Percentiles rank a stretch among this genome's conserved stretches.
Evolutionary conservation across 2,329 filamentous ascomycete species (phyloP).

Genomic region (Plenodomus lindquistii): DNA sequence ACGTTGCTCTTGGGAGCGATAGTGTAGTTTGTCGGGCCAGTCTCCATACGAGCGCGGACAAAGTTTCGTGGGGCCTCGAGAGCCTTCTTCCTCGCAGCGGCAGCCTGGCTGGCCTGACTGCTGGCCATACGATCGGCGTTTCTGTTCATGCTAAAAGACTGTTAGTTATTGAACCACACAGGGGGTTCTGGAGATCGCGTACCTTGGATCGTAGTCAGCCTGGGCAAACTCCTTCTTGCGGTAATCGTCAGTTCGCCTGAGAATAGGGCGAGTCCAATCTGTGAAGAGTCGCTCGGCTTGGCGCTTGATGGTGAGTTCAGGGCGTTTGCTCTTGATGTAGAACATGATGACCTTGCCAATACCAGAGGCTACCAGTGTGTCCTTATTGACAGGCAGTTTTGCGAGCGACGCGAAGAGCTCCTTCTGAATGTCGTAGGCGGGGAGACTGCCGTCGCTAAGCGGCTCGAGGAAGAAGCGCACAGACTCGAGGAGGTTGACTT

Average conservation of each 20-base stretch:
- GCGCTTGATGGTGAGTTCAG: conserved; percentile 86
- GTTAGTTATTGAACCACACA: conserved; percentile 18
- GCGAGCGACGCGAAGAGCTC: conserved; percentile 84
- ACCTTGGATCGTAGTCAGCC: conserved; percentile 63
- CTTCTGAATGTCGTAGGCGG: conserved; percentile 96
- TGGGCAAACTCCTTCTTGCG: conserved; percentile 76
- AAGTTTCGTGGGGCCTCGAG: conserved; percentile 57
- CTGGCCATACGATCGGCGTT: conserved; percentile 22
- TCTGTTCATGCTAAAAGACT: conserved; percentile 14
- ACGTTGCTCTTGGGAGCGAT: conserved; percentile 64
- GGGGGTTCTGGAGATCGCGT: conserved; percentile 19
- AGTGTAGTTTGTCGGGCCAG: conserved; percentile 63
- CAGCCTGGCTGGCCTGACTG: conserved; percentile 39
- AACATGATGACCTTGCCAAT: conserved; percentile 97
- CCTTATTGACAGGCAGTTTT: conserved; percentile 86
- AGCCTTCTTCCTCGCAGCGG: conserved; percentile 49
- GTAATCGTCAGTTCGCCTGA: conserved; percentile 93
- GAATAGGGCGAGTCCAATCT: conserved; percentile 93
- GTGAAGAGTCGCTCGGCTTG: conserved; percentile 90
- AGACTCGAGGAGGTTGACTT: conserved; percentile 91
- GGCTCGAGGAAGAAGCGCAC: conserved; percentile 98
- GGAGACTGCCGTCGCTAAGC: conserved; percentile 88
- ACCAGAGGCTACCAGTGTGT: conserved; percentile 83
- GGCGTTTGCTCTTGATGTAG: conserved; percentile 93
- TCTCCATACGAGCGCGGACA: conserved; percentile 63